These are phyloP conservation scores for Sechiopsis laciniata DNA, from an alignment of 306 rosid species.

Conservation along the genomic window DNA sequence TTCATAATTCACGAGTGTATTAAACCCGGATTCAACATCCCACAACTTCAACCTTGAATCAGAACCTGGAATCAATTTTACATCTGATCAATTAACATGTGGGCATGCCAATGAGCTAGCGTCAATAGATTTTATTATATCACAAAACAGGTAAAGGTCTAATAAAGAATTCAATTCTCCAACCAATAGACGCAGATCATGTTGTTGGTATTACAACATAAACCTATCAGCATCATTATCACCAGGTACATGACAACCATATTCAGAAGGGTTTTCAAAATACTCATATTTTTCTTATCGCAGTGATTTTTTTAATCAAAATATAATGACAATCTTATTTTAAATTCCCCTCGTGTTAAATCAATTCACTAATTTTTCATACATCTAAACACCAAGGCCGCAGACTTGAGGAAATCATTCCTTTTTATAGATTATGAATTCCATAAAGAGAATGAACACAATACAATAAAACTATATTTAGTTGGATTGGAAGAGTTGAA, in stretches of 20 bases:
- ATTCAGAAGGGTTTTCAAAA: not conserved
- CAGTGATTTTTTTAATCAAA: not conserved
- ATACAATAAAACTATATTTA: not conserved
- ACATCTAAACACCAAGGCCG: not conserved
- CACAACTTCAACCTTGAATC: constrained; percentile 90
- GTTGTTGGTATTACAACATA: not conserved
- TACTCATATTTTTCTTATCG: not conserved
- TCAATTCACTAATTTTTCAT: not conserved
- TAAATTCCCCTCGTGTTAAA: not conserved
- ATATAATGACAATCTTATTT: not conserved
- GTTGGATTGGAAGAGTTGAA: not conserved
- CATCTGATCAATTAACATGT: not conserved
- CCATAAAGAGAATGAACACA: not conserved
- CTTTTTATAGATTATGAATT: not conserved
- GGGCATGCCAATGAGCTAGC: not conserved
- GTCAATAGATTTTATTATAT: not conserved
- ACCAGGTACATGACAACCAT: constrained; percentile 12
- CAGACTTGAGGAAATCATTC: not conserved
- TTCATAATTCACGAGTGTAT: constrained; percentile 91
- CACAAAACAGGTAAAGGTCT: not conserved
- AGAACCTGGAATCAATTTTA: constrained; percentile 53
- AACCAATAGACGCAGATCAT: not conserved
- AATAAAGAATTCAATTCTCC: constrained; percentile 2
- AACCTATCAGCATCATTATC: constrained; percentile 5
- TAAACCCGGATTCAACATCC: constrained; percentile 86